Percentiles rank a stretch among this genome's conserved stretches.
Conservation (phyloP, 108 stramenopile species). For the Discostella stelligeroides region DNA sequence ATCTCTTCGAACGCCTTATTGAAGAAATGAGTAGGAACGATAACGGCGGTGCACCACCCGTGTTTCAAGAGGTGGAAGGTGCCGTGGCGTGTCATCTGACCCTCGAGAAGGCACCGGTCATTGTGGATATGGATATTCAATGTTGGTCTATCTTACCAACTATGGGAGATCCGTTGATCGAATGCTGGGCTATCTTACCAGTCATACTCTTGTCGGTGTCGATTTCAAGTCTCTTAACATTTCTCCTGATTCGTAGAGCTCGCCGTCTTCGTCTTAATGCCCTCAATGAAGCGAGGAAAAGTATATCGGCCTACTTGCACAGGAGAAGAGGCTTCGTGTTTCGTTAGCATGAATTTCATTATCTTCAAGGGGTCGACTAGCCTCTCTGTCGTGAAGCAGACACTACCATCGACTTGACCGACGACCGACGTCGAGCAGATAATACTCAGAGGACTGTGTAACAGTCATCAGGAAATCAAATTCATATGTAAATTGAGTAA, state of each 20-base stretch:
- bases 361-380: too few species aligned
- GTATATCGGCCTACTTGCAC: too few species aligned
- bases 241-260: conserved; percentile 26
- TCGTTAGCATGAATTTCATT: too few species aligned
- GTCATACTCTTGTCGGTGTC: conserved; percentile 16
- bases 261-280: conserved; percentile 4
- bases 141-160: not conserved
- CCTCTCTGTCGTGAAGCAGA: too few species aligned
- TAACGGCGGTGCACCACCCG: not conserved
- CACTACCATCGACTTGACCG: too few species aligned
- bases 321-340: too few species aligned
- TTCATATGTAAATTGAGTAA: too few species aligned
- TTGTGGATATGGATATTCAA: not conserved
- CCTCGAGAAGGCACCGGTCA: conserved; percentile 8
- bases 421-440: too few species aligned
- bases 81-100: conserved; percentile 28
- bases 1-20: conserved; percentile 12
- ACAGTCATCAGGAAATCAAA: too few species aligned
- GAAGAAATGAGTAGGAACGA: conserved; percentile 2
- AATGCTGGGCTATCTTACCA: conserved; percentile 28
- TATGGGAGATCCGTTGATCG: not conserved
- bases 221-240: conserved; percentile 17
- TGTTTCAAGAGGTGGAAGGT: conserved; percentile 20
- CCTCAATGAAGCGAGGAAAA: too few species aligned
- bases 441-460: too few species aligned